Evolutionary conservation across 2,329 filamentous ascomycete genomes (phyloP).

Genomic region (Albophoma yamanashiensis): DNA sequence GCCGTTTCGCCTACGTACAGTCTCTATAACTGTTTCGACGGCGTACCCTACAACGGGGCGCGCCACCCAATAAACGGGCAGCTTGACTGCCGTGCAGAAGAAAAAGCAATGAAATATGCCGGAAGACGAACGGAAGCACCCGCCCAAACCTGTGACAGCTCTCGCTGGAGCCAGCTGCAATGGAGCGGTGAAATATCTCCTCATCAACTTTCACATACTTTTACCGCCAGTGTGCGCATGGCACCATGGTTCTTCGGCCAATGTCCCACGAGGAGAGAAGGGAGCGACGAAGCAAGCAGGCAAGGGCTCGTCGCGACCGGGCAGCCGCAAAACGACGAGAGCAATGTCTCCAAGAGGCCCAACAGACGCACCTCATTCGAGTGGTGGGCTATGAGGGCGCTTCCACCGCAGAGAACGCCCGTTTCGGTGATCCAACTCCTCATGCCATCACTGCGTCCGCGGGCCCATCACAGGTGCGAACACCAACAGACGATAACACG

Average conservation of each 20-base stretch:
- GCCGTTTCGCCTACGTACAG: too few species aligned
- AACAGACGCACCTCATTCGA: not conserved
- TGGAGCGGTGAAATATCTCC: not conserved
- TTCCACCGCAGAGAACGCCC: not conserved
- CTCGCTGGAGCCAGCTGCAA: not conserved
- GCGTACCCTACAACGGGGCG: not conserved
- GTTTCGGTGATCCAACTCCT: too few species aligned
- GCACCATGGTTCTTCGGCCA: not conserved
- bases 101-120: not conserved
- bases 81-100: not conserved
- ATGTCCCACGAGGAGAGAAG: too few species aligned
- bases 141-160: not conserved
- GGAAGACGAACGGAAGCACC: not conserved
- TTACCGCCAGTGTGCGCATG: not conserved
- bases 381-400: not conserved
- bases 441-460: too few species aligned
- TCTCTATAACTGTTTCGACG: not conserved
- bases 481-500: not conserved
- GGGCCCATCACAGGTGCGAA: not conserved
- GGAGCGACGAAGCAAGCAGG: not conserved
- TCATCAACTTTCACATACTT: not conserved
- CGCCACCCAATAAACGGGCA: not conserved
- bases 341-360: not conserved
- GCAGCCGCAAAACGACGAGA: not conserved
- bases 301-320: not conserved